Evolutionary conservation across 1,284 basidiomycete genomes (phyloP).

Genomic region (Leccinum fallax): DNA sequence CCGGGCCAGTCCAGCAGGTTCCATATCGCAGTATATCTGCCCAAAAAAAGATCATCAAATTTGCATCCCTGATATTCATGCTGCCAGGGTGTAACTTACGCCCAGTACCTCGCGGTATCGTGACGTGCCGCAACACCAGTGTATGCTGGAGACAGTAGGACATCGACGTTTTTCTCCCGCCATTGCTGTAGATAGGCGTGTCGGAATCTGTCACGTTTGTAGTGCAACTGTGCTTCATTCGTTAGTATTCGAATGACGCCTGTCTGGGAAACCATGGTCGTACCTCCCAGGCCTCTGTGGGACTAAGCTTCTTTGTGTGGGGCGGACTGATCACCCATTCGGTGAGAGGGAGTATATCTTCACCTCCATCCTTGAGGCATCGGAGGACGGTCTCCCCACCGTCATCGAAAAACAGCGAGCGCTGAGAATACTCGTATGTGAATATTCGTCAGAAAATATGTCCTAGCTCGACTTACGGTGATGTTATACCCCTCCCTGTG

Average conservation of each 20-base stretch:
- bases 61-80: background rate
- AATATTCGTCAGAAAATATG: background rate
- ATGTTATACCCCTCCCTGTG: constrained; percentile 39
- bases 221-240: constrained; percentile 23
- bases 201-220: constrained; percentile 29
- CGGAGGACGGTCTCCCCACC: constrained; percentile 27
- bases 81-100: constrained; percentile 20
- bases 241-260: background rate
- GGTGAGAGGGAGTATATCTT: constrained; percentile 33
- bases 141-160: constrained; percentile 34
- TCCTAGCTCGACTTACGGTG: constrained; percentile 27
- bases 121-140: constrained; percentile 29
- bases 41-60: background rate
- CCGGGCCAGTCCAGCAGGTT: constrained; percentile 34
- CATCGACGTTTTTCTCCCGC: constrained; percentile 32
- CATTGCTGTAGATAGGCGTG: constrained; percentile 33
- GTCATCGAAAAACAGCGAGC: constrained; percentile 28
- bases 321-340: constrained; percentile 35
- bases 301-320: constrained; percentile 26
- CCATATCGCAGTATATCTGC: constrained; percentile 30
- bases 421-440: constrained; percentile 6
- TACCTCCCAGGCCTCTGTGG: constrained; percentile 37
- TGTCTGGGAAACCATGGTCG: background rate
- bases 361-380: constrained; percentile 29
- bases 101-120: constrained; percentile 37